Evolutionary conservation across 805 yeast genomes (phyloP), one percentile per base, ranked within the genome.

Genomic region (Pichia sporocuriosa): DNA sequence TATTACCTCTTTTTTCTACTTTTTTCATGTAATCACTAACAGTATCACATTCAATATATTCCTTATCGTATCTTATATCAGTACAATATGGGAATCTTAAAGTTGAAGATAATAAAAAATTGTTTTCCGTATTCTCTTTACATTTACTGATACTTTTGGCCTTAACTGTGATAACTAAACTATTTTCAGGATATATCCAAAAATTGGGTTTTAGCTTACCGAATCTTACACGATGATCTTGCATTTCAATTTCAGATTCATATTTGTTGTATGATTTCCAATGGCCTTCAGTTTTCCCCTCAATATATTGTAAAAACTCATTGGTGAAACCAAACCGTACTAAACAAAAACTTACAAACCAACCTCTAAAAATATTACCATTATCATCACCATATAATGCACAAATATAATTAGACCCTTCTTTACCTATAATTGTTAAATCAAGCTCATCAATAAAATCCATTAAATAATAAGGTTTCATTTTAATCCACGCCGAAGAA

Each of bases 361-460:
- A 46, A 6, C 47, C 51, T 4, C 16, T 21, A 16, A 47, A 53
- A 17, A 29, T 37, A 21, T 34, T 37, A 20, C 17, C 22, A 12
- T 15, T 13, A 42, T 25, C 32, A 36, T 34, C 31, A 35, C 43
- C 23, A 29, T 31, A 19, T 28, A 35, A 22, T 29, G 44, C 21
- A 39, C 47, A 28, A 30, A 43, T 8, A 34, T 17, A 39, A 25
- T 39, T 38, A 1, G 28, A n/a, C 2, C 42, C 45, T 3, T 34
- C 39, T 42, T 79, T 81, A 0, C 97, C 98, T 43, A 89, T 79
- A 0, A 90, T 74, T 3, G 79, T 67, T 36, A 88, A 58, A 59
- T 90, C 97, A 47, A 88, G 66, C 53, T 84, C 84, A 48, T 88
- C 95, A 9, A 96, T 96, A 59, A 84, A 83, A 44, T 82, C 86